Base-by-base conservation (phyloP, 1,284 basidiomycete genomes). In the Lignosus rhinocerotis region DNA sequence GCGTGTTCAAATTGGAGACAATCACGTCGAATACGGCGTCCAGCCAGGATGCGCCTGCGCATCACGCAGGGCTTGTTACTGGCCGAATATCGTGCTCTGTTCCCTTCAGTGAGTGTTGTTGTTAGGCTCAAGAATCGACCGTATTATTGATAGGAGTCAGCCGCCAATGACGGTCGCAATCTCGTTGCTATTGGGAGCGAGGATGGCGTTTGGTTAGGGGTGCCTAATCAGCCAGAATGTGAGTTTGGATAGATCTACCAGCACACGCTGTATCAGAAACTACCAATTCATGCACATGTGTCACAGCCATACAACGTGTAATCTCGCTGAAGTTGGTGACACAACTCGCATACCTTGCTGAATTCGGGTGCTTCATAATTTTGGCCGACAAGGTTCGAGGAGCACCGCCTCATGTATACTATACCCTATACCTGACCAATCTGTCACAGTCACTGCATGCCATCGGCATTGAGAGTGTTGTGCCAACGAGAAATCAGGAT, bases 121-220 rank as follows among this genome's bases (percentile, higher is more conserved):
- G 16, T 14, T 4, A 14, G 7, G 9, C 11, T 42, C 5, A 9
- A 14, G 16, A 4, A 2, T 11, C 10, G 11, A 7, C 21, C 8
- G 16, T 21, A 14, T 31, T 30, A 30, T 46, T 25, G 31, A 17
- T 12, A 31, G 32, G 47, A 8, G 58, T 4, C 59, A 92, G 90
- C 81, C 55, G 93, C 93, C 2, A 79, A 83, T 8, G 93, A 97
- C 71, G 87, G 90, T 3, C 84, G 93, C 43, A 82, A 84, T 2
- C 80, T 98, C 16, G 87, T 98, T n/a, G 94, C 95, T 0, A 88
- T 98, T 64, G 96, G 96, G 17, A 96, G 94, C 72, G 88, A 92
- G 0, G 94, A 98, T 68, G 96, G 96, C 33, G 92, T 98, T 2
- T 98, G 94, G 93, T 96, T 98, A 64, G 96, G 96, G 0, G 87